Evolutionary conservation across 2,329 filamentous ascomycete genomes (phyloP).

Genomic region (Monosporascus sp.): DNA sequence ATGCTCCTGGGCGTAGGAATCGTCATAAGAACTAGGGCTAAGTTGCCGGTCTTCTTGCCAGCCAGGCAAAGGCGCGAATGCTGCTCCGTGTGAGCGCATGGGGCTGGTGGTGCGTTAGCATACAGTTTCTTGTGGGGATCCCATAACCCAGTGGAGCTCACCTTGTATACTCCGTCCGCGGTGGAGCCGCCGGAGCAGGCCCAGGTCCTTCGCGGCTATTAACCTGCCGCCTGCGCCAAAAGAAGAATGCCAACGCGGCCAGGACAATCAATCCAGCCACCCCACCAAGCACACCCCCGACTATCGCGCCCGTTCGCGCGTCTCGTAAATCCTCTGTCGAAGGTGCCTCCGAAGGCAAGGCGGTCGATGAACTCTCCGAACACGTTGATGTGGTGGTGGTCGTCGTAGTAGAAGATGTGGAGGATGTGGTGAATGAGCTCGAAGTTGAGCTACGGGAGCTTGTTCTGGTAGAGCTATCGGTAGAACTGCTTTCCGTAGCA

Average conservation of each 20-base stretch:
- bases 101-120: slow-evolving; percentile 17
- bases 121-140: neutral
- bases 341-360: slow-evolving; percentile 1
- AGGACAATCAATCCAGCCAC: slow-evolving; percentile 41
- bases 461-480: slow-evolving; percentile 1
- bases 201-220: slow-evolving; percentile 40
- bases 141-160: slow-evolving; percentile 17
- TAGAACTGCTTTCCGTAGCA: neutral
- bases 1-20: slow-evolving; percentile 8
- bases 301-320: slow-evolving; percentile 43
- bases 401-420: slow-evolving; percentile 9
- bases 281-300: slow-evolving; percentile 50
- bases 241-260: slow-evolving; percentile 36
- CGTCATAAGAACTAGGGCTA: neutral
- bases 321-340: slow-evolving; percentile 12
- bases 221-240: slow-evolving; percentile 37
- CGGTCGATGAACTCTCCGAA: slow-evolving; percentile 4
- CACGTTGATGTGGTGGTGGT: slow-evolving; percentile 8
- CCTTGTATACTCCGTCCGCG: slow-evolving; percentile 36
- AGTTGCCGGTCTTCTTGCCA: slow-evolving; percentile 23
- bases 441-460: slow-evolving; percentile 1
- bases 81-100: slow-evolving; percentile 26
- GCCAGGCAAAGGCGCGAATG: slow-evolving; percentile 33
- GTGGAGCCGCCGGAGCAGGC: slow-evolving; percentile 23
- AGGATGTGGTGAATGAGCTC: slow-evolving; percentile 1